Base-by-base conservation (phyloP, 192 early-diverging fungal genomes). In the Geosiphon pyriformis region DNA sequence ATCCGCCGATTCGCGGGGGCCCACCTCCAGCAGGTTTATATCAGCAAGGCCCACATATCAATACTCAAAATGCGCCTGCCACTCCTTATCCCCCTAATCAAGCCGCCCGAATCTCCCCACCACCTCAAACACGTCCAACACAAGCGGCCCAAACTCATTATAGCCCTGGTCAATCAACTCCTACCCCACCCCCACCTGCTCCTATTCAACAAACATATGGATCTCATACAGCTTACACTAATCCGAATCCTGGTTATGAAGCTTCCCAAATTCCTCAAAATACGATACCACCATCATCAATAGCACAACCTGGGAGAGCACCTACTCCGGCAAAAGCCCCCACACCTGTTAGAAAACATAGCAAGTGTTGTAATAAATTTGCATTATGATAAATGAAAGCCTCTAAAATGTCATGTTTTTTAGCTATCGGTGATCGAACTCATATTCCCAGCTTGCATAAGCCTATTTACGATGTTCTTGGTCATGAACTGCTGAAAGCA, bases 401-500 rank as follows among this genome's bases (percentile, higher is more conserved):
- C 27, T 35, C 31, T 32, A 34, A 10, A 66, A 26, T 23, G n/a
- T 37, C 12, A 4, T 34, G 20, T 29, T 31, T 6, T 71, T 2
- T 68, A 87, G 87, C 93, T 4, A 74, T 76, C 0, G 94, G 92
- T 34, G 95, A 98, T 70, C 83, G 93, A 35, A 81, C 82, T 7
- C 93, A 94, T 67, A 88, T 95, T 64, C 86, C 94, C 12, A 71
- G 81, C 15, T 81, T 77, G 37, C 87, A 93, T 57, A 88, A 84
- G 71, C 71, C 81, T 3, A 74, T 93, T 20, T 83, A 81, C 12
- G 70, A 55, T 29, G 76, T 80, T 12, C 77, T 89, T 31, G 63
- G 71, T 49, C 81, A 67, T 6, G 84, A 84, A 7, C 59, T 90
- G 52, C 74, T 76, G 35, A 77, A 74, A 46, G 79, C 79, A 25